Percentiles rank a stretch among this genome's conserved stretches.
Conservation (phyloP, 768 basidiomycete species). For the Calocybe cyanea region DNA sequence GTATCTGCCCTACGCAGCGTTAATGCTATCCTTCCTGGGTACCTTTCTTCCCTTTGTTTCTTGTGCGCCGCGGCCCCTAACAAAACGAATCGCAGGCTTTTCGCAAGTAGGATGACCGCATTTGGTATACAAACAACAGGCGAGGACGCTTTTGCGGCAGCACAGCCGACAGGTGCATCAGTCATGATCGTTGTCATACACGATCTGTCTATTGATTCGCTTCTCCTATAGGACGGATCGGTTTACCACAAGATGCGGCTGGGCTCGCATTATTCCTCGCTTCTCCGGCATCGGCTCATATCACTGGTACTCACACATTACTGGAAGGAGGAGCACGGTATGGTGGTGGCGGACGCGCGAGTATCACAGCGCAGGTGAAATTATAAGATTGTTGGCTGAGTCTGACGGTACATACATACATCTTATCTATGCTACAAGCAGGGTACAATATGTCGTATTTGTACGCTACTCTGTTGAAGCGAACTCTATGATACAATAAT, state of each 20-base stretch:
- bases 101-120: constrained; percentile 84
- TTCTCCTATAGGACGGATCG: constrained; percentile 57
- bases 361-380: neutral
- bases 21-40: constrained; percentile 85
- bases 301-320: constrained; percentile 70
- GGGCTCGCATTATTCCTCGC: constrained; percentile 68
- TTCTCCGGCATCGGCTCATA: constrained; percentile 67
- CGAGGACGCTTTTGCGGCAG: constrained; percentile 44
- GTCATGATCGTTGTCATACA: neutral
- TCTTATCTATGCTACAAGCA: no score
- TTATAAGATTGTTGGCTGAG: no score
- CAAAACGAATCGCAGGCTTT: constrained; percentile 44
- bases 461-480: no score
- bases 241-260: constrained; percentile 62
- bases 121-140: constrained; percentile 58
- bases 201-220: no score
- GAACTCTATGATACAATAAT: no score
- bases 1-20: constrained; percentile 41
- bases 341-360: constrained; percentile 13
- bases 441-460: no score
- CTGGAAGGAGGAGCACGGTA: constrained; percentile 65
- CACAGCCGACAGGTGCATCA: constrained; percentile 61
- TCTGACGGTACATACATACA: no score
- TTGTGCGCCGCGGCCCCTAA: neutral
- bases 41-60: constrained; percentile 11